Base-by-base conservation (phyloP, 2,329 filamentous ascomycete species). In the Didymella keratinophila region DNA sequence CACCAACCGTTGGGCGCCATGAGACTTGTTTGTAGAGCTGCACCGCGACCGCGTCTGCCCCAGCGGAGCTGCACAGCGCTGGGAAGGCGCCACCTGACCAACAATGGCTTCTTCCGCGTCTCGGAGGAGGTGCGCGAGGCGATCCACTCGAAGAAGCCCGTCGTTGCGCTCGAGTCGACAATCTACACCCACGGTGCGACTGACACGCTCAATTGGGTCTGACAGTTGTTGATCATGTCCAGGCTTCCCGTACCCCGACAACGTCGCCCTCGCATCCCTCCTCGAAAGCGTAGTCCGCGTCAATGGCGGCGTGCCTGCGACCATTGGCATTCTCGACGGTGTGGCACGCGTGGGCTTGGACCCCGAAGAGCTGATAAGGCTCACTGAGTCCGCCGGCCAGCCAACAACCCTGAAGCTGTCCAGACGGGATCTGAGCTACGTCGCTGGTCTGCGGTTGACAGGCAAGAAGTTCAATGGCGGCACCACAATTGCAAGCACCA, bases 101-200 rank as follows among this genome's bases (percentile, higher is more conserved):
- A 76, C 61, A 79, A 78, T 76, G 78, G 72, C 78, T 92, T 79
- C 60, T 83, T 96, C 56, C 84, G 83, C 52, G 82, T 97, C 41
- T 93, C 92, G 1, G 89, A 94, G 49, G 94, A 98, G 77, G 89
- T 99, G 12, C 81, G 83, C 51, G 87, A 92, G 72, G 94, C 93
- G 37, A 77, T 97, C 46, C 82, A 86, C 41, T 85, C 86, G 12
- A 87, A 88, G 56, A 88, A 87, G 69, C 94, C 95, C 0, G 89
- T 99, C 4, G 93, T 99, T 11, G 95, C 94, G 16, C 84, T 99
- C 4, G 95, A 99, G 78, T 93, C 92, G 2, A 97, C 95, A 4
- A 98, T 99, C 68, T 98, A 99, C 78, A 99, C 95, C 1, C 95
- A 99, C 78, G 93, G 93, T 82, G 69, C 36, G 18, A n/a, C 28